A percentile compares a stretch with the other conserved stretches of the same genome.
Conservation (phyloP, 345 rosid species). For the Pseudoturritis turrita region DNA sequence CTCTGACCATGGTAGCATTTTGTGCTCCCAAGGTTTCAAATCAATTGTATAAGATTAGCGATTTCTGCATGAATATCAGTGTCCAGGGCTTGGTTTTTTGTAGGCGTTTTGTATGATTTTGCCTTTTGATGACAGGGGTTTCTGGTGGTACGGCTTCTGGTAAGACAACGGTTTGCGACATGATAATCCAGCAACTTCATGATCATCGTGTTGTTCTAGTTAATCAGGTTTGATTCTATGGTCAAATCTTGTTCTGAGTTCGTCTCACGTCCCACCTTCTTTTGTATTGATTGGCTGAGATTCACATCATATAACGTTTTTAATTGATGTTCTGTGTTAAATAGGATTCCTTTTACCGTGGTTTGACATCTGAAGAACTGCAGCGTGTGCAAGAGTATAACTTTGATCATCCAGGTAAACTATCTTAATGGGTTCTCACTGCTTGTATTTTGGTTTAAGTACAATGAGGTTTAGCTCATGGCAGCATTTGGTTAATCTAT, state of each 20-base stretch:
- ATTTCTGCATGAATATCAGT: not conserved
- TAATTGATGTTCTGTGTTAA: not conserved
- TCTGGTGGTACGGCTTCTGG: slow-evolving; percentile 99
- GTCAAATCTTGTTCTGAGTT: not conserved
- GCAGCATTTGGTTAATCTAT: not conserved
- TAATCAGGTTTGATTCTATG: slow-evolving; percentile 57
- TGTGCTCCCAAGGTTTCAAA: not conserved
- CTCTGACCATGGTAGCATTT: not conserved
- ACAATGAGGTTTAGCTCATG: not conserved
- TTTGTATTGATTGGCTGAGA: not conserved
- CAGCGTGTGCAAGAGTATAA: slow-evolving; percentile 88
- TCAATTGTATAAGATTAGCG: not conserved
- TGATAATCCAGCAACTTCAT: slow-evolving; percentile 96
- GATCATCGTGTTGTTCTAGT: slow-evolving; percentile 96
- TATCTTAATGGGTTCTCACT: not conserved
- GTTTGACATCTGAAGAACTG: slow-evolving; percentile 73
- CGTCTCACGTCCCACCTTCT: not conserved
- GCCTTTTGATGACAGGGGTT: slow-evolving; percentile 51
- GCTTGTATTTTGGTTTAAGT: not conserved
- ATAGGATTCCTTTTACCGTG: slow-evolving; percentile 95
- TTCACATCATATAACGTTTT: not conserved
- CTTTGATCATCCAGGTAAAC: slow-evolving; percentile 94
- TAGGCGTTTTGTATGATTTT: not conserved
- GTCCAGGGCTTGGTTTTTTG: not conserved
- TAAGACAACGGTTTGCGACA: slow-evolving; percentile 95